Percentiles rank a stretch among this genome's conserved stretches.
Conservation (phyloP, 2,329 filamentous ascomycete species). For the Dactylellina haptotyla region DNA sequence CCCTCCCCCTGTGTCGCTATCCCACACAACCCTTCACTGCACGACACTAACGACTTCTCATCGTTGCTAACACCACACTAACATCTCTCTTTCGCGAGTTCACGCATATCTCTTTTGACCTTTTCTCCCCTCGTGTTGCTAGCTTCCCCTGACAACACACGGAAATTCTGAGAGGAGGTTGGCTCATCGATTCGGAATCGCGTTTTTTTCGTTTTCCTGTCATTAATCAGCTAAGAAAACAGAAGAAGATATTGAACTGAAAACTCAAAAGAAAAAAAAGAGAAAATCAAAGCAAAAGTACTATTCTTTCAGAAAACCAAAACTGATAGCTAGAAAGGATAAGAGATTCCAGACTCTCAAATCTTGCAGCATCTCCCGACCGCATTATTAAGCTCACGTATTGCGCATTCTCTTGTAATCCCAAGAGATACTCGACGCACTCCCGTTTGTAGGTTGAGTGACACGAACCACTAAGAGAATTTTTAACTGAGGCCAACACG, state of each 20-base stretch:
- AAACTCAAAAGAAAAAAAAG: slow-evolving; percentile 22
- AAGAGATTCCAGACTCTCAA: slow-evolving; percentile 39
- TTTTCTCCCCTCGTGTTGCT: not conserved
- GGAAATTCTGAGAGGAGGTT: slow-evolving; percentile 41
- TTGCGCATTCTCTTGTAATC: slow-evolving; percentile 46
- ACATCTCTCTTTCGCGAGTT: not conserved
- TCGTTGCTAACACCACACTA: not conserved
- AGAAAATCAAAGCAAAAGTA: slow-evolving; percentile 1
- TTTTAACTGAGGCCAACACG: slow-evolving; percentile 22
- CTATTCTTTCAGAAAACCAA: slow-evolving; percentile 20
- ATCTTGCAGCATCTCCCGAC: slow-evolving; percentile 43
- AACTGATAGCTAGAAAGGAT: slow-evolving; percentile 45
- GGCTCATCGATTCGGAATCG: slow-evolving; percentile 46
- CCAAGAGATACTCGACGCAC: slow-evolving; percentile 49
- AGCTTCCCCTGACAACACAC: slow-evolving; percentile 21
- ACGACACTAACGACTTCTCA: not conserved
- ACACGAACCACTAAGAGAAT: slow-evolving; percentile 33
- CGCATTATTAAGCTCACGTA: slow-evolving; percentile 45
- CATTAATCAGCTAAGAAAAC: slow-evolving; percentile 39
- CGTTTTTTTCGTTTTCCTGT: slow-evolving; percentile 53
- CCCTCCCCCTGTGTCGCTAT: too few relatives aligned
- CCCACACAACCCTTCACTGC: not conserved
- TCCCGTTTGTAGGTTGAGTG: slow-evolving; percentile 55
- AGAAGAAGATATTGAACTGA: slow-evolving; percentile 45
- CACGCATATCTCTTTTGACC: slow-evolving; percentile 7